phyloP scores from a whole-genome alignment of 2,329 filamentous ascomycete genomes.

The Paecilomyces sp. region DNA sequence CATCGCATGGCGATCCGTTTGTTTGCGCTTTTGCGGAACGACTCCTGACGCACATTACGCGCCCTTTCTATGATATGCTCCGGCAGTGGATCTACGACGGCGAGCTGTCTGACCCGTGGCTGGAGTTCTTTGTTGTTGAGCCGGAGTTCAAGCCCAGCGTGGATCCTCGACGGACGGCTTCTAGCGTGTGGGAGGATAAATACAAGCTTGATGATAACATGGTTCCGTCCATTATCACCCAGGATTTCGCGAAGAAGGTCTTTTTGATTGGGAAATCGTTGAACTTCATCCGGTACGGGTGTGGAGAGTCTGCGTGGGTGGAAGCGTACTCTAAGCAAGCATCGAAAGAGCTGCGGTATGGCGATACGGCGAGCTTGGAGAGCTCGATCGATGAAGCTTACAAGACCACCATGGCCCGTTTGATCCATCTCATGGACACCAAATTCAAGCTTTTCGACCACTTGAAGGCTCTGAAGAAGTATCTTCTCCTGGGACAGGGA shows the following conservation, averaged over 20 bases:
- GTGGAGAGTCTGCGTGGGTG: constrained; percentile 89
- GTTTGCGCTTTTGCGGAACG: constrained; percentile 90
- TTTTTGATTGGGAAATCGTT: constrained; percentile 96
- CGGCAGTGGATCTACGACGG: constrained; percentile 98
- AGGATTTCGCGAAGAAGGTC: constrained; percentile 91
- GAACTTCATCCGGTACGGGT: constrained; percentile 96
- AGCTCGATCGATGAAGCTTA: constrained; percentile 95
- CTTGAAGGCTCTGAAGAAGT: constrained; percentile 84
- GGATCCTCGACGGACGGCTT: constrained; percentile 50
- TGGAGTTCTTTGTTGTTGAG: constrained; percentile 91
- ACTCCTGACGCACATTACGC: constrained; percentile 75
- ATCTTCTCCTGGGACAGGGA: constrained; percentile 87
- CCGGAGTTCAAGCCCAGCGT: constrained; percentile 53
- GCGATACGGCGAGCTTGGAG: constrained; percentile 85
- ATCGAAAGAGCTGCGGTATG: constrained; percentile 85
- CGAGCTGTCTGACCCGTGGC: constrained; percentile 90
- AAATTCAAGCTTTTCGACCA: constrained; percentile 96
- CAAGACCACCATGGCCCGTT: constrained; percentile 92
- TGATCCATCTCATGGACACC: constrained; percentile 86
- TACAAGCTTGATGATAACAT: constrained; percentile 79
- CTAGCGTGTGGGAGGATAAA: constrained; percentile 97
- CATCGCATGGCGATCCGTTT: constrained; percentile 90
- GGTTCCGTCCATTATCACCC: constrained; percentile 87
- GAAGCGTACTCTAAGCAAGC: constrained; percentile 89
- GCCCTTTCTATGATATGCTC: constrained; percentile 94